Conservation (phyloP, 192 early-diverging fungal genomes). For the Coemansia sp. region DNA sequence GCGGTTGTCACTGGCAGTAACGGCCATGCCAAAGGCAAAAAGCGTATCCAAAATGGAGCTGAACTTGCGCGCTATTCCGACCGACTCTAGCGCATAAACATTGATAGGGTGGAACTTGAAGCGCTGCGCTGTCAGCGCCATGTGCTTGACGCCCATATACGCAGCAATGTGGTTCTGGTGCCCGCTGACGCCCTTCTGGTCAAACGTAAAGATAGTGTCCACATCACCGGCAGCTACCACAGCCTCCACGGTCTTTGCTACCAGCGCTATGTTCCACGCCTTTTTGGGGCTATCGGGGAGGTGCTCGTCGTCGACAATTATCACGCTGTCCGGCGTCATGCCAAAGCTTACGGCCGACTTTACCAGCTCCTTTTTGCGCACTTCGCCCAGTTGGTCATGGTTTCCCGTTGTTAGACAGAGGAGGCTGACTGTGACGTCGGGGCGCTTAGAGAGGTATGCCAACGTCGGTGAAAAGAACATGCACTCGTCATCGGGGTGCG, state of each 20-base stretch:
- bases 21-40: slow-evolving; percentile 24
- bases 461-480: slow-evolving; percentile 95
- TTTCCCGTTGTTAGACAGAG: slow-evolving; percentile 85
- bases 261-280: slow-evolving; percentile 60
- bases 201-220: slow-evolving; percentile 80
- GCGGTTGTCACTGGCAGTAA: slow-evolving; percentile 23
- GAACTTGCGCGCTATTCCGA: slow-evolving; percentile 60
- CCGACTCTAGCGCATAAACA: slow-evolving; percentile 56
- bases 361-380: slow-evolving; percentile 50
- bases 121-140: slow-evolving; percentile 52
- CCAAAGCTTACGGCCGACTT: slow-evolving; percentile 36
- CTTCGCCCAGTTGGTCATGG: slow-evolving; percentile 37
- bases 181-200: slow-evolving; percentile 80
- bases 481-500: slow-evolving; percentile 97
- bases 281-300: slow-evolving; percentile 68
- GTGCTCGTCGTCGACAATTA: slow-evolving; percentile 47
- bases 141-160: slow-evolving; percentile 67
- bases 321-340: slow-evolving; percentile 50
- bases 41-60: slow-evolving; percentile 55
- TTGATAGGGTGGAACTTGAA: slow-evolving; percentile 53
- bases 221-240: slow-evolving; percentile 60
- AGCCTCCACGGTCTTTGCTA: slow-evolving; percentile 60
- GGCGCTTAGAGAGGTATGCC: slow-evolving; percentile 49
- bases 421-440: slow-evolving; percentile 61
- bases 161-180: slow-evolving; percentile 86